phyloP scores from a whole-genome alignment of 768 basidiomycete genomes.

The Jaapia argillacea region DNA sequence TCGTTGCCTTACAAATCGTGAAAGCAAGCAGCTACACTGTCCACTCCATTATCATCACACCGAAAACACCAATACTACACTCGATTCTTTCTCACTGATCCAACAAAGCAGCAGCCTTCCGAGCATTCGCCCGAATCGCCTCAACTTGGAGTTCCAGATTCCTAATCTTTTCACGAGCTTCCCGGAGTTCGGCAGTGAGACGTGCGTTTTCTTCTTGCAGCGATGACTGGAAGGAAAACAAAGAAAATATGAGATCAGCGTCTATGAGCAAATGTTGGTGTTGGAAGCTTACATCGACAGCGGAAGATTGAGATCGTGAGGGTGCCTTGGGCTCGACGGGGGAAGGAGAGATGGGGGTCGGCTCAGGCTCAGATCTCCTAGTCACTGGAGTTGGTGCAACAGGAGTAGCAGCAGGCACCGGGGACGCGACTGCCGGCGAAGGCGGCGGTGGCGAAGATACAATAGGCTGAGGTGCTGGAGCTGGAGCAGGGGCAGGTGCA shows the following conservation, averaged over 20 bases:
- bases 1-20: too few species aligned
- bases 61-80: too few species aligned
- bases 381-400: too few species aligned
- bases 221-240: constrained; percentile 6
- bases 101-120: constrained; percentile 57
- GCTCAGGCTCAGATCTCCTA: constrained; percentile 3
- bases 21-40: too few species aligned
- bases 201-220: constrained; percentile 50
- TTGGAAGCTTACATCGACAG: not conserved
- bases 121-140: constrained; percentile 61
- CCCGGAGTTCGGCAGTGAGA: constrained; percentile 59
- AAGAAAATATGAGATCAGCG: not conserved
- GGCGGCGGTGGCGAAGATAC: constrained; percentile 23
- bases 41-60: too few species aligned
- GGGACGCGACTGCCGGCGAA: constrained; percentile 9
- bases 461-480: constrained; percentile 15
- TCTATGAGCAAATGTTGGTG: not conserved
- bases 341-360: constrained; percentile 6
- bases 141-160: constrained; percentile 80
- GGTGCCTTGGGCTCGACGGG: constrained; percentile 13
- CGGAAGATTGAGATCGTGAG: constrained; percentile 11
- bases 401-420: constrained; percentile 5
- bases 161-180: constrained; percentile 73
- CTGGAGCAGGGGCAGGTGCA: constrained; percentile 19
- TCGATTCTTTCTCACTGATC: too few species aligned